Conservation (phyloP, 208 protist genomes). For the Endotrypanum monterogeii region DNA sequence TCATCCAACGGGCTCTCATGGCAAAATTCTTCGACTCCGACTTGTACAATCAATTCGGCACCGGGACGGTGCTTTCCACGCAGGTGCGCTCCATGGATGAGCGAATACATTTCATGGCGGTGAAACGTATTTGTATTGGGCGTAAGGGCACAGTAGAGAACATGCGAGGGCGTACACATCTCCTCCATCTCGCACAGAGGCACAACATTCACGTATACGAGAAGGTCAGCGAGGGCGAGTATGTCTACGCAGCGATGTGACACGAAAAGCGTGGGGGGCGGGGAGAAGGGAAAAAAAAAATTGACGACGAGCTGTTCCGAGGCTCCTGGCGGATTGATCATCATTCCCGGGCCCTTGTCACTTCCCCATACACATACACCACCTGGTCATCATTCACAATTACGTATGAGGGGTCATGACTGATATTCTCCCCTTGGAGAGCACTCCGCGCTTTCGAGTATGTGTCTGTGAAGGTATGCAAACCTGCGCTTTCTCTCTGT, state of each 20-base stretch:
- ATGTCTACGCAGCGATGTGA: slow-evolving; percentile 17
- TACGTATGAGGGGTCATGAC: no score
- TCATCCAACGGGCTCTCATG: slow-evolving; percentile 60
- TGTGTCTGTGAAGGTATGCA: no score
- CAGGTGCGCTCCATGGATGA: slow-evolving; percentile 36
- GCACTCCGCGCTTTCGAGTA: no score
- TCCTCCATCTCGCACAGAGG: slow-evolving; percentile 38
- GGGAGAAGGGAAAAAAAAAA: not conserved
- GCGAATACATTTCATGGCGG: slow-evolving; percentile 65
- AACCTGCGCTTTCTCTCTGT: not conserved
- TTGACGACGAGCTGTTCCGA: not conserved
- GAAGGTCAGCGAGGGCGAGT: slow-evolving; percentile 54
- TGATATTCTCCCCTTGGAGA: no score
- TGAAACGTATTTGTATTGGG: slow-evolving; percentile 28
- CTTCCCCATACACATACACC: no score
- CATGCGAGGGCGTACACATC: not conserved
- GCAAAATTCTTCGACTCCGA: slow-evolving; percentile 59
- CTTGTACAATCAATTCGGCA: slow-evolving; percentile 41
- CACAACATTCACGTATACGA: slow-evolving; percentile 71
- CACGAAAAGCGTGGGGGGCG: not conserved
- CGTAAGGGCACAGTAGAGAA: not conserved
- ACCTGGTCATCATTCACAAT: no score
- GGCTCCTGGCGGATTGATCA: no score
- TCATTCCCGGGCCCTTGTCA: no score
- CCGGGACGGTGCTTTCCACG: slow-evolving; percentile 10